These are phyloP conservation scores for Tieghemostelium lacteum DNA, from an alignment of 78 protist species.

Conservation along the genomic window DNA sequence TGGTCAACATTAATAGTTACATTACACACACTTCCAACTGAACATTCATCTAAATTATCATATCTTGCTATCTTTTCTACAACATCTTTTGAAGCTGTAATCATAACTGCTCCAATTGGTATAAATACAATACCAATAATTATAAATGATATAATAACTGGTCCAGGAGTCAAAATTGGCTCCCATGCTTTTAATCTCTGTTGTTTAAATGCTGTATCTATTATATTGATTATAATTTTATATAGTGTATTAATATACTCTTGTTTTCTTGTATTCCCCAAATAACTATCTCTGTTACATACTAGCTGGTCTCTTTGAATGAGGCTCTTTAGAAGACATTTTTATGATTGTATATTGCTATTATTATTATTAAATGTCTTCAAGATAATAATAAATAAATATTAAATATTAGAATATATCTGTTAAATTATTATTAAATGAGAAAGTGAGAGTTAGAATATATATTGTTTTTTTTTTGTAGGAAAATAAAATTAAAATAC, in stretches of 20 bases:
- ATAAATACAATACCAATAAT: slow-evolving; percentile 89
- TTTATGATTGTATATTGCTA: too few species aligned
- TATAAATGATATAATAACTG: slow-evolving; percentile 92
- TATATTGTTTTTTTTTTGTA: too few species aligned
- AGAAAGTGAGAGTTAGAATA: too few species aligned
- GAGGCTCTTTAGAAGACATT: slow-evolving; percentile 11
- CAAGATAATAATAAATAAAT: too few species aligned
- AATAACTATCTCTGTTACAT: not conserved
- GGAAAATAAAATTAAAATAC: too few species aligned
- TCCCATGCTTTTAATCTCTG: slow-evolving; percentile 97
- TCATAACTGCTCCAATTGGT: slow-evolving; percentile 91
- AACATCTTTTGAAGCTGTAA: slow-evolving; percentile 77
- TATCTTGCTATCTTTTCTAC: slow-evolving; percentile 46
- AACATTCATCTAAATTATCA: slow-evolving; percentile 27
- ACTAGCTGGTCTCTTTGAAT: slow-evolving; percentile 14
- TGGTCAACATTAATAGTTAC: slow-evolving; percentile 11
- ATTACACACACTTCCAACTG: slow-evolving; percentile 46
- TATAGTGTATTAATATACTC: not conserved
- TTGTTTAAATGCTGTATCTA: slow-evolving; percentile 93
- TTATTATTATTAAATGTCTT: too few species aligned
- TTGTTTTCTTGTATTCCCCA: not conserved
- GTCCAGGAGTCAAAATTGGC: slow-evolving; percentile 95
- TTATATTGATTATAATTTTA: not conserved
- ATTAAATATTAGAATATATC: too few species aligned
- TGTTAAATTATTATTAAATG: too few species aligned